Percentiles rank a stretch among this genome's conserved stretches.
phyloP scores from a whole-genome alignment of 495 filamentous ascomycete genomes.

The Saxophila tyrrhenica region DNA sequence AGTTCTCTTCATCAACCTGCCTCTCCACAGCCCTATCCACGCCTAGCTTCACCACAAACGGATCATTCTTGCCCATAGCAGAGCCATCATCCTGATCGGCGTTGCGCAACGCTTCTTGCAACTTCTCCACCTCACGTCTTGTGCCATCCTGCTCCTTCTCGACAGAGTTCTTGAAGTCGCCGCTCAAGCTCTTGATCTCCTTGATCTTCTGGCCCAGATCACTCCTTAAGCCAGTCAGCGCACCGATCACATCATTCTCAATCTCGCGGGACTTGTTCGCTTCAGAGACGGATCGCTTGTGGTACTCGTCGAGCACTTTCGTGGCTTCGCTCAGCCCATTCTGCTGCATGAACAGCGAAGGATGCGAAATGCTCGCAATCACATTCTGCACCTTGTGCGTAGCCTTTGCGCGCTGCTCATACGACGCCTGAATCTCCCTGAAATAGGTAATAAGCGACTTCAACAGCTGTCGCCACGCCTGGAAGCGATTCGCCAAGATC shows the following conservation, averaged over 20 bases:
- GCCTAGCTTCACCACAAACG: conserved; percentile 70
- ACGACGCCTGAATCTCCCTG: conserved; percentile 80
- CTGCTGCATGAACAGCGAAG: conserved; percentile 53
- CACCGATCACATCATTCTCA: conserved; percentile 78
- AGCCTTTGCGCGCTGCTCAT: conserved; percentile 75
- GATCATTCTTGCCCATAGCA: conserved; percentile 76
- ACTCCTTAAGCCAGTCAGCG: conserved; percentile 70
- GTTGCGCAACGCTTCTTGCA: conserved; percentile 69
- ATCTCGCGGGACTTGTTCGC: conserved; percentile 84
- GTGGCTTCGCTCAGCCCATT: conserved; percentile 80
- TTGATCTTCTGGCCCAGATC: conserved; percentile 94
- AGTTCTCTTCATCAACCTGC: conserved; percentile 96
- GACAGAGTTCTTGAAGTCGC: conserved; percentile 88
- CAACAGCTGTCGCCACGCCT: conserved; percentile 93
- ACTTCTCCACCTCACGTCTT: conserved; percentile 55
- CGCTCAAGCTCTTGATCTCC: conserved; percentile 83
- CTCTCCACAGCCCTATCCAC: conserved; percentile 82
- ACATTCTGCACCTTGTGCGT: conserved; percentile 72
- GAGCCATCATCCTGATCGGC: conserved; percentile 64
- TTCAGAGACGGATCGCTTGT: conserved; percentile 69
- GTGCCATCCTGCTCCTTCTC: conserved; percentile 69
- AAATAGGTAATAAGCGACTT: conserved; percentile 95
- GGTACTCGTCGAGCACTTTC: conserved; percentile 67
- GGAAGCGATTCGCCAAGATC: conserved; percentile 76
- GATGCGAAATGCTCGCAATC: conserved; percentile 65